Base-by-base conservation (phyloP, 2,329 filamentous ascomycete species). In the Myriosclerotinia scirpicola region DNA sequence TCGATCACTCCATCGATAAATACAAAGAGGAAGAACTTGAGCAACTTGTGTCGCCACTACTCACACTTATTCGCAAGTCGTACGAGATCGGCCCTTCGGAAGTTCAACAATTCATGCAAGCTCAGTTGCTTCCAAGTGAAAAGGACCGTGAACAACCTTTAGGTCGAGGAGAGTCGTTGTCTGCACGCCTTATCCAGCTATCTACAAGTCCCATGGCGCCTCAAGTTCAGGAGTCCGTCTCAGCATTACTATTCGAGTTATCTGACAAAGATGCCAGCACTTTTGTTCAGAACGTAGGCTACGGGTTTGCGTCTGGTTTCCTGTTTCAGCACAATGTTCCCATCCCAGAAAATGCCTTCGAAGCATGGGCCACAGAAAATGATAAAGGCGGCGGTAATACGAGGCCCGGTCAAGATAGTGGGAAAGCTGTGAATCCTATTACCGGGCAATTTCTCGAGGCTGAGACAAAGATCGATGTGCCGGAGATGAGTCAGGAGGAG, bases 211-310 rank as follows among this genome's bases (percentile, higher is more conserved):
- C 93, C 0, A 78, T 87, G 54, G 85, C 90, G 0, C 87, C 91
- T 0, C 87, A 88, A 50, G 80, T 97, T 3, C 87, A 92, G 22
- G 87, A 90, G 56, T 85, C 86, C 22, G 89, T 96, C 63, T 91
- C 90, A 0, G 84, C 89, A 40, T 82, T 99, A 34, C 85, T 97
- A 69, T 99, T 96, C 76, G 90, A 96, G 70, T 83, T 98, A 38
- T 97, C 93, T 0, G 90, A 89, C 70, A 90, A 88, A 72, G 88
- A 97, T 73, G 86, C 93, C 0, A 85, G 84, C 20, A 90, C 83
- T 40, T 95, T 97, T 74, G 90, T 98, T 0, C 84, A 91, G 62
- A 97, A 97, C 72, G 91, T 99, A 15, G 95, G 95, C 0, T 99
- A 97, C 75, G 95, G 95, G 0, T 97, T 91, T 75, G 95, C 95